Conservation (phyloP, 805 yeast species). For the Isabelozyma gotoi region DNA sequence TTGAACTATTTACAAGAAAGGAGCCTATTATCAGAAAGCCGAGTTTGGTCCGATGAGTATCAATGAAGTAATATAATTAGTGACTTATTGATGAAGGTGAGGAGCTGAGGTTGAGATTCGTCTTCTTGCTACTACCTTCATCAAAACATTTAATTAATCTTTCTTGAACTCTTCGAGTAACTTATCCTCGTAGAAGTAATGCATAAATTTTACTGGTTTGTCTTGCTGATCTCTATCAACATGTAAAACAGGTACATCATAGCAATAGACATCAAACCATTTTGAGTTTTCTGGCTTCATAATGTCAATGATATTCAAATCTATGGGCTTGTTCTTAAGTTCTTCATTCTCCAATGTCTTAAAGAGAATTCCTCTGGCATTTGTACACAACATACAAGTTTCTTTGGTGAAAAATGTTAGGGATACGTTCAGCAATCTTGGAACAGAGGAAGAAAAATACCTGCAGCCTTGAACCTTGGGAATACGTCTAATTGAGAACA, state of each 20-base stretch:
- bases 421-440: neutral
- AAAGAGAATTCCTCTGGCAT: constrained; percentile 54
- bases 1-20: too few relatives aligned
- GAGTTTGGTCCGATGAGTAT: too few relatives aligned
- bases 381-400: constrained; percentile 67
- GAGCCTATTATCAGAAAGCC: too few relatives aligned
- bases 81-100: too few relatives aligned
- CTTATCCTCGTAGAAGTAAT: constrained; percentile 57
- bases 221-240: constrained; percentile 49
- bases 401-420: constrained; percentile 68
- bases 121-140: too few relatives aligned
- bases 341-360: constrained; percentile 36
- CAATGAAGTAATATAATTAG: too few relatives aligned
- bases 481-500: neutral
- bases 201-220: constrained; percentile 64
- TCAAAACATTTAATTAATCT: constrained; percentile 1
- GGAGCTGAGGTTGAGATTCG: too few relatives aligned
- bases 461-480: neutral
- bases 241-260: constrained; percentile 78
- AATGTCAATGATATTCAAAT: constrained; percentile 53
- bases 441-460: neutral
- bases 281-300: constrained; percentile 54
- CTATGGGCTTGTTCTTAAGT: constrained; percentile 21
- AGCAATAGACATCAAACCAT: constrained; percentile 73
- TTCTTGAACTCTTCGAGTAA: constrained; percentile 51